phyloP scores from a whole-genome alignment of 225 moss, liverwort and hornwort genomes.

The Antitrichia curtipendula region DNA sequence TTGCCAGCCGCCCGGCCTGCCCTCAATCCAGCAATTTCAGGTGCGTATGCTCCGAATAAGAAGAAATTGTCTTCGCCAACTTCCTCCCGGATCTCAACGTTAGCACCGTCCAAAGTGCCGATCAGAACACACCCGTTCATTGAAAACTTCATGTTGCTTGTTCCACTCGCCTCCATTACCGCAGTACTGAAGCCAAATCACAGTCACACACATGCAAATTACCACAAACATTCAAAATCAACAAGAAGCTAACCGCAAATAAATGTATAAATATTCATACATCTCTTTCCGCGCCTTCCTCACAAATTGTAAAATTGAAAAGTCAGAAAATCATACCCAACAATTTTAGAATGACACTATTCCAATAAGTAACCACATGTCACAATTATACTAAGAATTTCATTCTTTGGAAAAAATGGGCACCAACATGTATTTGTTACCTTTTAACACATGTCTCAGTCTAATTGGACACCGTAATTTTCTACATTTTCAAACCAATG shows the following conservation, averaged over 20 bases:
- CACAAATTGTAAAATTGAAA: neutral
- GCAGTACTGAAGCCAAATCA: slow-evolving; percentile 58
- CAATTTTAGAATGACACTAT: neutral
- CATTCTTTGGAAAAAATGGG: neutral
- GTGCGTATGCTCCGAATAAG: slow-evolving; percentile 69
- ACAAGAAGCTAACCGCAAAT: neutral
- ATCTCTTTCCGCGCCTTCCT: neutral
- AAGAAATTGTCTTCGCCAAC: slow-evolving; percentile 92
- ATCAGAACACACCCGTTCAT: slow-evolving; percentile 92
- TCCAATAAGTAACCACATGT: no score
- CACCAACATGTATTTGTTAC: neutral
- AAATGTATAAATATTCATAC: no score
- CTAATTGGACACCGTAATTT: neutral
- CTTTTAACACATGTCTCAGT: neutral
- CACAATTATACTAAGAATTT: neutral
- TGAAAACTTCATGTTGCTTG: slow-evolving; percentile 95
- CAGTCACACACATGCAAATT: neutral
- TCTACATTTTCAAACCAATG: neutral
- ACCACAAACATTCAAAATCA: neutral
- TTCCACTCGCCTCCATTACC: slow-evolving; percentile 96
- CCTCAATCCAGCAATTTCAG: slow-evolving; percentile 60
- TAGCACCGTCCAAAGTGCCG: slow-evolving; percentile 86
- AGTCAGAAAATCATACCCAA: no score
- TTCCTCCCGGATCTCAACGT: slow-evolving; percentile 90
- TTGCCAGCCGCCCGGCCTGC: slow-evolving; percentile 71